A percentile compares a stretch with the other conserved stretches of the same genome.
Evolutionary conservation across 2,329 filamentous ascomycete species (phyloP).

Genomic region (Trichophyton schoenleinii): DNA sequence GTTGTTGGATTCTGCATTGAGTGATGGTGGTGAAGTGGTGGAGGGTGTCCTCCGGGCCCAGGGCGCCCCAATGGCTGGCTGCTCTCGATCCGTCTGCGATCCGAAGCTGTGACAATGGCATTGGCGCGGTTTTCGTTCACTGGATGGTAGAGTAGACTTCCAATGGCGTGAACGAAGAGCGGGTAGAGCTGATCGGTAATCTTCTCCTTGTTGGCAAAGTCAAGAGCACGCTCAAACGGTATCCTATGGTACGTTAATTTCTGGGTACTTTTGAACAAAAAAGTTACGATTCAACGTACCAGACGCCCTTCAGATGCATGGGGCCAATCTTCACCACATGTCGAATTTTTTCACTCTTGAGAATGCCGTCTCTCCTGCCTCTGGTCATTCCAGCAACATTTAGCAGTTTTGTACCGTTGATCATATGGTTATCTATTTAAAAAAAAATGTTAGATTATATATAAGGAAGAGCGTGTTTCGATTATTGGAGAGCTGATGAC

Average conservation of each 20-base stretch:
- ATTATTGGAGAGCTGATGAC: constrained; percentile 13
- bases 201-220: constrained; percentile 99
- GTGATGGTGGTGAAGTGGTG: constrained; percentile 49
- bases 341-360: constrained; percentile 94
- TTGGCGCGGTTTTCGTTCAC: constrained; percentile 66
- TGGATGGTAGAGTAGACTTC: constrained; percentile 83
- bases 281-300: constrained; percentile 40
- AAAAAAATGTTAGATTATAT: neutral
- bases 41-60: constrained; percentile 56
- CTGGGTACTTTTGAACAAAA: neutral
- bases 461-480: neutral
- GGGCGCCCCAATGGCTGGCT: constrained; percentile 41
- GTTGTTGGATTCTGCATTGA: constrained; percentile 51
- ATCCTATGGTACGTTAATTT: constrained; percentile 50
- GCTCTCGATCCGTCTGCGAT: constrained; percentile 59
- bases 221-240: constrained; percentile 89
- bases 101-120: constrained; percentile 72
- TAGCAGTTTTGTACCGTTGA: constrained; percentile 92
- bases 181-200: constrained; percentile 93
- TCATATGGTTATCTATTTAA: constrained; percentile 83
- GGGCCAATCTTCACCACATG: constrained; percentile 98
- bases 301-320: constrained; percentile 97
- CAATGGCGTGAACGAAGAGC: constrained; percentile 94
- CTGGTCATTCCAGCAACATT: constrained; percentile 98
- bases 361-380: constrained; percentile 83